Base-by-base conservation (phyloP, 768 basidiomycete species). In the Terana coerulea region DNA sequence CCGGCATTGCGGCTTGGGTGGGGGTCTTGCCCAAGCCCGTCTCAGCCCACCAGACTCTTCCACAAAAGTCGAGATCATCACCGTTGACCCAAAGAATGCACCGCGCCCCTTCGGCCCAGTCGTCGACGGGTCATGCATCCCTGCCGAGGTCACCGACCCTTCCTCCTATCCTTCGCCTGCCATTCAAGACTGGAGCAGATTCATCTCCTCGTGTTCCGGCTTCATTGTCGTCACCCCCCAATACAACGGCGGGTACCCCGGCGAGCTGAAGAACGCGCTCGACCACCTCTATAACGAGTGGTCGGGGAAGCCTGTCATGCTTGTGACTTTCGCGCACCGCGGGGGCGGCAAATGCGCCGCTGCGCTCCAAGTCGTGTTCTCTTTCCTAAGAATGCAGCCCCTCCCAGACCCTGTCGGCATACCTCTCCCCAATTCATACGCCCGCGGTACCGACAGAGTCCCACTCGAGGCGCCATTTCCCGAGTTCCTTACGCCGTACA, bases 241-340 rank as follows among this genome's bases (percentile, higher is more conserved):
- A 57, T 71, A 72, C 62, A 74, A 74, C 61, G 67, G 69, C 59
- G 62, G 66, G 1, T 65, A 66, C 59, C 71, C 73, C 10, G 71
- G 66, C 11, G 55, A 63, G 34, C 59, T 74, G 41, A 74, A 74
- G 59, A 70, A 70, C 55, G 65, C 69, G 9, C 43, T 74, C 33
- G 73, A 74, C 58, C 69, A 70, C 35, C 60, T 74, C 22, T 73
- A 65, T 60, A 51, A 62, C 56, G 73, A 74, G 50, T 74, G 70
- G 71, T 41, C 28, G 3, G 62, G 53, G 7, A 68, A 70, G 56
- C 69, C 70, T 1, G 65, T 65, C 24, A 31, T 59, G 19, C 44
- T 72, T 40, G 51, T 72, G 26, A 65, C 69, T 5, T 69, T 66
- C 41, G 73, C 71, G 14, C 61, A 61, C 17, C 53, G 59, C 4